Evolutionary conservation across 2,329 filamentous ascomycete species (phyloP).

Genomic region (Berkeleyomyces basicola): DNA sequence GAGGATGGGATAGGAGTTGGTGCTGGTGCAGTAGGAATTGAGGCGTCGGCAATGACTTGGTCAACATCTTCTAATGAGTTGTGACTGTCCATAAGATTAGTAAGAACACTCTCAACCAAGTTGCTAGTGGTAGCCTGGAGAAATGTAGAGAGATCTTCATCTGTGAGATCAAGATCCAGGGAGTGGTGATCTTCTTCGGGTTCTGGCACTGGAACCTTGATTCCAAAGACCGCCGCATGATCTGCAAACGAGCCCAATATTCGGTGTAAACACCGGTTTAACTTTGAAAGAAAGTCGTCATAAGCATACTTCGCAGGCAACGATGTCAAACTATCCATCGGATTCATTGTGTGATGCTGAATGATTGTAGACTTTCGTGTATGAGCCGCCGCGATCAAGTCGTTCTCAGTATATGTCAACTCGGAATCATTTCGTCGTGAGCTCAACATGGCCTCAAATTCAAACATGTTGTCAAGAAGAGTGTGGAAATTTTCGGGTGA

Average conservation of each 20-base stretch:
- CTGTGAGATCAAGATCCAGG: slow-evolving; percentile 16
- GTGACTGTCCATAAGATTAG: slow-evolving; percentile 17
- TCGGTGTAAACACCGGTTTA: slow-evolving; percentile 21
- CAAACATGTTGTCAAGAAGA: slow-evolving; percentile 12
- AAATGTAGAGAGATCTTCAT: slow-evolving; percentile 27
- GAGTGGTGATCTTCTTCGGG: slow-evolving; percentile 18
- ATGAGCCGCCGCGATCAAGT: slow-evolving; percentile 10
- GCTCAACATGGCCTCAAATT: slow-evolving; percentile 8
- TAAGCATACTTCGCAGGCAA: background rate
- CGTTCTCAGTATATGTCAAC: slow-evolving; percentile 9
- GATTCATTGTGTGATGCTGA: slow-evolving; percentile 8
- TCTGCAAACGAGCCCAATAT: slow-evolving; percentile 22
- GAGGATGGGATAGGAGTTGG: slow-evolving; percentile 15
- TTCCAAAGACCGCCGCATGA: slow-evolving; percentile 22
- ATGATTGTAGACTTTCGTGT: slow-evolving; percentile 8
- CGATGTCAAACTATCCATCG: background rate
- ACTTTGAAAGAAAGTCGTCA: slow-evolving; percentile 19
- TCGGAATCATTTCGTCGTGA: slow-evolving; percentile 7
- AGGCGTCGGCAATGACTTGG: slow-evolving; percentile 11
- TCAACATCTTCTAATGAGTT: slow-evolving; percentile 14
- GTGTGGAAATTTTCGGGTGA: slow-evolving; percentile 1
- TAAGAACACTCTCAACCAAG: slow-evolving; percentile 26
- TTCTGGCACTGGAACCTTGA: slow-evolving; percentile 21
- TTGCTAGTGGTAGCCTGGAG: slow-evolving; percentile 27
- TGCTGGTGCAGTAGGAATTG: slow-evolving; percentile 8